Base-by-base conservation (phyloP, 2,329 filamentous ascomycete genomes). In the Sporothrix pseudoabietina region DNA sequence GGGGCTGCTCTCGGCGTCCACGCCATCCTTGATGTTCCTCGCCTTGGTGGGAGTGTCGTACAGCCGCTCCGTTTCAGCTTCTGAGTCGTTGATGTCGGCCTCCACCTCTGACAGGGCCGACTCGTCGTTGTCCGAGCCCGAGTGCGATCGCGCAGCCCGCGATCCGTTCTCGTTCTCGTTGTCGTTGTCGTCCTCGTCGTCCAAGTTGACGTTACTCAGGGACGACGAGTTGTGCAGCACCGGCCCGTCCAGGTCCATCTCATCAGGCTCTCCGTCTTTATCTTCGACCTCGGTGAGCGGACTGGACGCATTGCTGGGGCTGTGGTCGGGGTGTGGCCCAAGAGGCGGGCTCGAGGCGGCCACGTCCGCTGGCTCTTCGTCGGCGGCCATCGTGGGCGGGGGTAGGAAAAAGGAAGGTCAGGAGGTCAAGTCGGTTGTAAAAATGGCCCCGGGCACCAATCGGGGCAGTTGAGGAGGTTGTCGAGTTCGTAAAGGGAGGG, bases 241-340 rank as follows among this genome's bases (percentile, higher is more conserved):
- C 44, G 73, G 74, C 49, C 79, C 80, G 75, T 84, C 82, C 65
- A 85, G 81, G 75, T 84, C 83, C 81, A 88, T 86, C 75, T 87
- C 87, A 71, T 91, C 91, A 76, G 92, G 89, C 70, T 93, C 91
- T 59, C 85, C 87, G 75, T 93, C 90, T 78, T 89, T 89, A 78
- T 97, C 93, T 79, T 94, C 94, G 73, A 97, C 92, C 78, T 98
- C 95, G 83, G 94, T 98, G 78, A 98, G 86, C 78, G 94, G 96
- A 82, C 95, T 98, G 54, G 94, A 98, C 71, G 92, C 86, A 80
- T 90, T 90, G 80, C 92, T 92, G 78, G 90, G 89, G 77, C 88
- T 87, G 75, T 84, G 83, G 78, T 49, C 87, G 76, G 83, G 82
- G 69, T 82, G 79, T 74, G 84, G 81, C 76, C 83, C 82, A 72